Base-by-base conservation (phyloP, 345 rosid genomes). In the Erodium maritimum region DNA sequence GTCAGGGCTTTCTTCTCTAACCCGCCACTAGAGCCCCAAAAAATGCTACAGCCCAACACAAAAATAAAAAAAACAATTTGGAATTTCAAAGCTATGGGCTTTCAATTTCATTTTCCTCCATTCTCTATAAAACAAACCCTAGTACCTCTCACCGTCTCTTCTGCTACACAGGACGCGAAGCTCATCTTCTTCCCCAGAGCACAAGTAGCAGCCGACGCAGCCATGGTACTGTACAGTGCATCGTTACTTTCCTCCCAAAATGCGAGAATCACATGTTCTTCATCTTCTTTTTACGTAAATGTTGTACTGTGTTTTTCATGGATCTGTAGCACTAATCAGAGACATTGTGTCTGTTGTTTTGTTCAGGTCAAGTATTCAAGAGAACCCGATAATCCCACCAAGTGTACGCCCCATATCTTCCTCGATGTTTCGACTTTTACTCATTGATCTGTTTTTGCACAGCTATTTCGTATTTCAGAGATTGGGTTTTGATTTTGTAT, bases 331-430 rank as follows among this genome's bases (percentile, higher is more conserved):
- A 2, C 48, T 42, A 42, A 42, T 42, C 17, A 16, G 12, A 7
- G 14, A 14, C 48, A 42, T 42, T 42, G 14, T 55, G 29, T 9
- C 23, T 65, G 52, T 56, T 59, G n/a, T 13, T 13, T 54, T 11
- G 23, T 3, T 68, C 72, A 83, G 88, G 86, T 81, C 77, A 84
- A 84, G 81, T 87, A 87, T 58, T 82, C 87, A 16, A 78, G 79
- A 66, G 91, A 87, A 62, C 87, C 91, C 6, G 85, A 79, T 53
- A 84, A 87, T 65, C 73, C 74, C n/a, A 87, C 88, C 78, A 87
- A 84, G 73, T 82, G 95, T 82, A 72, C 74, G 80, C 55, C 55
- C 19, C 7, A 19, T 45, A 17, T n/a, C 37, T 17, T 2, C 16
- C 20, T 50, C 25, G 5, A 21, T 9, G 59, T 17, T 13, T 50